These are phyloP conservation scores for Pterula multifida DNA, from an alignment of 1,284 basidiomycete genomes.

Conservation along the genomic window DNA sequence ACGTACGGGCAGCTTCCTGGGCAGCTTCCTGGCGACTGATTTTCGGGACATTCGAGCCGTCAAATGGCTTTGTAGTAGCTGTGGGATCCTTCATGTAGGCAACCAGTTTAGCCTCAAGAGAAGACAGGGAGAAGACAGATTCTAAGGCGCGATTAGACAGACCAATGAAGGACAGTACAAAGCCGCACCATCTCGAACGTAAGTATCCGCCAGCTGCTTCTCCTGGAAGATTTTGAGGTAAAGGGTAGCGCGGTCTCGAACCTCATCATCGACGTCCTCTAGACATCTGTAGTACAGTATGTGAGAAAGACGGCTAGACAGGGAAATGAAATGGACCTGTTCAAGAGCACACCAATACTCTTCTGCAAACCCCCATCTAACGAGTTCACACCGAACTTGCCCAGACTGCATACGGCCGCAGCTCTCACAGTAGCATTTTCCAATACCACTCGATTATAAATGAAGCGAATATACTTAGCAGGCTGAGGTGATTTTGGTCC, in stretches of 20 bases:
- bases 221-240: conserved; percentile 83
- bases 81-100: conserved; percentile 79
- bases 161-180: neutral
- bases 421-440: conserved; percentile 98
- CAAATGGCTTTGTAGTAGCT: conserved; percentile 62
- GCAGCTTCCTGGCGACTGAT: conserved; percentile 85
- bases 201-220: conserved; percentile 70
- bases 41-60: conserved; percentile 75
- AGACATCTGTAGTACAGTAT: conserved; percentile 56
- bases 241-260: conserved; percentile 93
- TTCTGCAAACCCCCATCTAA: conserved; percentile 69
- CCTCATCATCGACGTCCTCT: conserved; percentile 98
- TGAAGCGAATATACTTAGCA: conserved; percentile 97
- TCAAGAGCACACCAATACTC: conserved; percentile 81
- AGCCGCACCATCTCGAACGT: conserved; percentile 76
- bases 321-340: conserved; percentile 36
- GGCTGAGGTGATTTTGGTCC: conserved; percentile 94
- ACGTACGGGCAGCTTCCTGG: conserved; percentile 74
- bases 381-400: conserved; percentile 93
- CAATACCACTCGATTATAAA: conserved; percentile 98
- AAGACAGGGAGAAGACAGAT: conserved; percentile 81
- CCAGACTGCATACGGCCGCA: conserved; percentile 88
- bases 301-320: neutral
- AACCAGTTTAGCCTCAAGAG: conserved; percentile 79
- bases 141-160: conserved; percentile 34